Evolutionary conservation across 225 moss, liverwort and hornwort species (phyloP).

Genomic region (Marchantia paleacea): DNA sequence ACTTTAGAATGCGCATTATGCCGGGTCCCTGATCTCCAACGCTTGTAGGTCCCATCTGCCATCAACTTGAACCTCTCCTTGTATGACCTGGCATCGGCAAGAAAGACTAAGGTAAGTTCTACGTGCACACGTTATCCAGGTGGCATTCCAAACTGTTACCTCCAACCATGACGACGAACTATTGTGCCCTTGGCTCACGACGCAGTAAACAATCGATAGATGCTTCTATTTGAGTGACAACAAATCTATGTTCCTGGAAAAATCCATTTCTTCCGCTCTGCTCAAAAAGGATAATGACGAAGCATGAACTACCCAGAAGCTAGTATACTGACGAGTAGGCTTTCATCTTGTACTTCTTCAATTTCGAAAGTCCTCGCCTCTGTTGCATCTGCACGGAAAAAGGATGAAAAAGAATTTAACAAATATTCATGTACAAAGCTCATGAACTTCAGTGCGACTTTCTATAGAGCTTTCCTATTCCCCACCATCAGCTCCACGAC

Average conservation of each 20-base stretch:
- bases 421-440: no score
- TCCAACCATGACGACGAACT: background rate
- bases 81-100: constrained; percentile 55
- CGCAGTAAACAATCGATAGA: background rate
- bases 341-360: constrained; percentile 95
- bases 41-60: constrained; percentile 88
- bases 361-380: constrained; percentile 63
- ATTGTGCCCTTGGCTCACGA: background rate
- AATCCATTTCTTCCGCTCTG: background rate
- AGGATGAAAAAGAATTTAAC: background rate
- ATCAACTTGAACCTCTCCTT: constrained; percentile 84
- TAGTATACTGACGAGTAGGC: constrained; percentile 80
- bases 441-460: background rate
- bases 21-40: constrained; percentile 91
- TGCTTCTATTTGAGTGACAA: background rate
- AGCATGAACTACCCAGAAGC: constrained; percentile 27
- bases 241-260: background rate
- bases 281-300: constrained; percentile 12
- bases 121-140: background rate
- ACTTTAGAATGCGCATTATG: constrained; percentile 98
- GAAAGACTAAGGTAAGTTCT: background rate
- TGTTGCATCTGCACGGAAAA: constrained; percentile 64
- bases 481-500: background rate
- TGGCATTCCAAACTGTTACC: background rate
- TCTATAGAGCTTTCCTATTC: background rate